Percentiles rank a stretch among this genome's conserved stretches.
Conservation (phyloP, 257 asterid genomes). For the Jacaranda copaia region DNA sequence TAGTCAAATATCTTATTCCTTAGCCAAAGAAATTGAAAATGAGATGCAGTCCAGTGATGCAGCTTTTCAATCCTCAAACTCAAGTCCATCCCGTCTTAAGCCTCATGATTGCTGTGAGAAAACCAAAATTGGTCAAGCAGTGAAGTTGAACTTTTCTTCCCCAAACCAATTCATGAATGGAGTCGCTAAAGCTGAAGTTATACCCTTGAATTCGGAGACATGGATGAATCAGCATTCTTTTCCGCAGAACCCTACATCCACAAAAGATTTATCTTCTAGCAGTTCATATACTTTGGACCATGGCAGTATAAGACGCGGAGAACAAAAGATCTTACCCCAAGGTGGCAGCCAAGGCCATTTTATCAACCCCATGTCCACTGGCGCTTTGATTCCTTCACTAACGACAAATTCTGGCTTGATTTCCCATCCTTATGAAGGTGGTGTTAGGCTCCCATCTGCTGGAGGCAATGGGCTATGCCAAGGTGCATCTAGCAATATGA, state of each 20-base stretch:
- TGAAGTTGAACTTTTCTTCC: constrained; percentile 35
- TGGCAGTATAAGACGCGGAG: constrained; percentile 33
- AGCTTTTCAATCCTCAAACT: constrained; percentile 39
- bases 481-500: constrained; percentile 32
- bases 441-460: constrained; percentile 29
- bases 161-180: constrained; percentile 40
- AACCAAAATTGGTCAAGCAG: constrained; percentile 25
- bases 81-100: constrained; percentile 20
- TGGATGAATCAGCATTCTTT: constrained; percentile 52
- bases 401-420: constrained; percentile 28
- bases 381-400: constrained; percentile 33
- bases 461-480: constrained; percentile 29
- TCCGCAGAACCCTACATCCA: constrained; percentile 34
- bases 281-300: constrained; percentile 37
- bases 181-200: constrained; percentile 56
- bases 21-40: constrained; percentile 37
- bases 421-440: constrained; percentile 36
- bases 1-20: constrained; percentile 42
- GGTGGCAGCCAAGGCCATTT: constrained; percentile 25
- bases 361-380: constrained; percentile 24
- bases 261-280: constrained; percentile 35
- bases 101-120: constrained; percentile 30
- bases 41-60: constrained; percentile 28
- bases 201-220: constrained; percentile 44
- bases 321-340: constrained; percentile 28